Base-by-base conservation (phyloP, 2,329 filamentous ascomycete genomes). In the Nigrospora oryzae region DNA sequence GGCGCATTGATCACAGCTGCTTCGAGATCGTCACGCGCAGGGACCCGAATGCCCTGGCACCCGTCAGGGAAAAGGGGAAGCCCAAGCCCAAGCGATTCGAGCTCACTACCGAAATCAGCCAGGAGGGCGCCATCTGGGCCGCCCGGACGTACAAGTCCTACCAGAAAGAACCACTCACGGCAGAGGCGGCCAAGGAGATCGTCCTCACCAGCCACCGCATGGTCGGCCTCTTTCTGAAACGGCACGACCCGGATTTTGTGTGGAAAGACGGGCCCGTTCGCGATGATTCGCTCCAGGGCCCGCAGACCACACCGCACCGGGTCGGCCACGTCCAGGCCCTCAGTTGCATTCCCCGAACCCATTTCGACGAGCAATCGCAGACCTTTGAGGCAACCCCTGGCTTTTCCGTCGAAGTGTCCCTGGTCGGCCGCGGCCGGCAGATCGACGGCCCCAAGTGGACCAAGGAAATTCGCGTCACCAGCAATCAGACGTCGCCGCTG, bases 11-110 rank as follows among this genome's bases (percentile, higher is more conserved):
- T 51, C 71, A 76, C 54, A 74, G 71, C 61, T 70, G 67, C 46
- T 57, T 69, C 36, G 74, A 78, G 56, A 63, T 78, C 46, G 70
- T 78, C 53, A 77, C 73, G 19, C 69, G 74, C 46, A 69, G 67
- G 49, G 74, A 78, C 54, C 67, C 68, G 14, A 57, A 55, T 30
- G 74, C 74, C 13, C 62, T 74, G 15, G 65, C 69, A 38, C 59
- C 60, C 50, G 64, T 55, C 47, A 57, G 53, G 49, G 57, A 59
- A 36, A 63, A 65, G 41, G 54, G 58, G 10, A 51, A 57, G 36
- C 56, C 56, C 34, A 77, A 75, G 49, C 61, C 68, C 3, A 56
- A 70, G 47, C 63, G 71, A 44, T 78, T 69, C 53, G 70, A 73
- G 54, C 63, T 78, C 46, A 65, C 61, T 31, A 73, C 73, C 51